Evolutionary conservation across 129 eudicot genomes (phyloP).

Genomic region (Artemisia argyi): DNA sequence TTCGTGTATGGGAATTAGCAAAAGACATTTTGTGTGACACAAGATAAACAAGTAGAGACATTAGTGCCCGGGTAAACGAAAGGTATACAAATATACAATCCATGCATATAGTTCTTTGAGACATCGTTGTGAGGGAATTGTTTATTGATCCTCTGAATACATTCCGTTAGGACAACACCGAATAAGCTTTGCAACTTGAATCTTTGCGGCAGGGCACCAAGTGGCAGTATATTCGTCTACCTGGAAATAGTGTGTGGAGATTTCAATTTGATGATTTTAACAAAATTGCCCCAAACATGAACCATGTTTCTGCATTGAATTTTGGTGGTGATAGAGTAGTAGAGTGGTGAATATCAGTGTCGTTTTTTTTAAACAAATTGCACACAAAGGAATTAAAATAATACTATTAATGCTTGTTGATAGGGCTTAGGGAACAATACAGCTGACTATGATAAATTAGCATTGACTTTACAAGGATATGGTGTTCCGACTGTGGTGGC

Average conservation of each 20-base stretch:
- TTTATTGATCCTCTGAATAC: too few species aligned
- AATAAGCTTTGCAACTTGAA: too few species aligned
- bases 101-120: too few species aligned
- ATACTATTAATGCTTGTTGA: too few species aligned
- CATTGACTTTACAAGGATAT: slow-evolving; percentile 66
- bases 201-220: too few species aligned
- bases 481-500: slow-evolving; percentile 76
- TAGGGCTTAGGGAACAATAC: slow-evolving; percentile 94
- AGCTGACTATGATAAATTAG: slow-evolving; percentile 68
- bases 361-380: too few species aligned
- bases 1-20: too few species aligned
- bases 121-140: too few species aligned
- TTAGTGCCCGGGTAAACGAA: too few species aligned
- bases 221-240: background rate
- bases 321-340: background rate
- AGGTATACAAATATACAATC: too few species aligned
- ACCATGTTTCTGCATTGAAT: background rate
- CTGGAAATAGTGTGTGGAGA: background rate
- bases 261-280: background rate
- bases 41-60: background rate
- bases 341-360: slow-evolving; percentile 1
- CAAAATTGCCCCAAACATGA: background rate
- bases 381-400: too few species aligned
- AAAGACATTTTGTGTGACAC: background rate
- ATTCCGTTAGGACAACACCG: too few species aligned